Conservation (phyloP, 495 filamentous ascomycete genomes). For the Penicillium daleae region DNA sequence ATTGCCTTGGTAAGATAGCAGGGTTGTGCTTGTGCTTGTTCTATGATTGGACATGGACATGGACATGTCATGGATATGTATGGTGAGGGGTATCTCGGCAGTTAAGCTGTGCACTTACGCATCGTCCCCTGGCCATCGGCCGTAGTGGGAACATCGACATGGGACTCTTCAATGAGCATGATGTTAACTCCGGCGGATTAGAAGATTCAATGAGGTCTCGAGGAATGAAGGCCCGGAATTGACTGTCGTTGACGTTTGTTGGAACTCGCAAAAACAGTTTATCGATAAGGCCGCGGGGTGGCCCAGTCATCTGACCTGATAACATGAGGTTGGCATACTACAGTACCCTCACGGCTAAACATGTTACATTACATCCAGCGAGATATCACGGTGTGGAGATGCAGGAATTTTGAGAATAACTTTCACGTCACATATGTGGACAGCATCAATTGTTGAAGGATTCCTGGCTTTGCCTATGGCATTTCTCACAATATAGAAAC, state of each 20-base stretch:
- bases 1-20: background rate
- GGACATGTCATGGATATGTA: background rate
- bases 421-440: background rate
- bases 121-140: conserved; percentile 63
- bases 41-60: too few relatives aligned
- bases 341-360: background rate
- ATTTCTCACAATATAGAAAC: background rate
- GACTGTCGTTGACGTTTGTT: background rate
- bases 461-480: background rate
- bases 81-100: background rate
- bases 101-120: conserved; percentile 48
- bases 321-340: conserved; percentile 8
- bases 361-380: background rate
- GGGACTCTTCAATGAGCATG: conserved; percentile 71
- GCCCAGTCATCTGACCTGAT: conserved; percentile 22
- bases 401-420: background rate
- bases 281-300: conserved; percentile 28
- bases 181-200: conserved; percentile 18
- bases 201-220: background rate
- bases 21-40: background rate
- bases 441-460: background rate
- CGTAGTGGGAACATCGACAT: conserved; percentile 68
- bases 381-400: background rate
- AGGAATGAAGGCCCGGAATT: background rate
- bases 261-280: conserved; percentile 7